Conservation (phyloP, 192 early-diverging fungal genomes). For the Coemansia pectinata region DNA sequence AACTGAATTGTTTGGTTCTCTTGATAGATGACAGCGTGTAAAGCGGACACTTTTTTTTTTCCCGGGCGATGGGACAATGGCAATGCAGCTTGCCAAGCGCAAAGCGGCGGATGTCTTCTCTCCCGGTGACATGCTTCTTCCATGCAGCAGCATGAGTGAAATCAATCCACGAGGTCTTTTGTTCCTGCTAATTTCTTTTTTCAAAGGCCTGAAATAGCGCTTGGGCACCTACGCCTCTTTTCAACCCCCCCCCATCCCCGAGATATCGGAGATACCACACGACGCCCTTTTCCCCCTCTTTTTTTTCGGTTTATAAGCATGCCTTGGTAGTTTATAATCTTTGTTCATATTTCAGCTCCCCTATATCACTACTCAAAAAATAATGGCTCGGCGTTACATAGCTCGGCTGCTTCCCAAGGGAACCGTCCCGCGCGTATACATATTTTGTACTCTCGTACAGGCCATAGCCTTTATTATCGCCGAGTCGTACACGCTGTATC, state of each 20-base stretch:
- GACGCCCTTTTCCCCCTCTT: not conserved
- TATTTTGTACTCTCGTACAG: constrained; percentile 25
- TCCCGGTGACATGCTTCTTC: not conserved
- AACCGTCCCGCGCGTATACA: constrained; percentile 30
- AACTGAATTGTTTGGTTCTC: not conserved
- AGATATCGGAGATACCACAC: not conserved
- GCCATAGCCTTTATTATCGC: constrained; percentile 39
- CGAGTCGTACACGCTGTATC: constrained; percentile 43
- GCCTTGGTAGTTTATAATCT: not conserved
- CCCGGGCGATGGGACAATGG: not conserved
- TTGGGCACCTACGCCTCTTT: not conserved
- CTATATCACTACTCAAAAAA: not conserved
- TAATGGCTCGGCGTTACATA: not conserved
- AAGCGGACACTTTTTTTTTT: not conserved
- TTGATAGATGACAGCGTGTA: constrained; percentile 42
- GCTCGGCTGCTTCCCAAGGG: constrained; percentile 21
- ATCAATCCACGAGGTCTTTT: constrained; percentile 7
- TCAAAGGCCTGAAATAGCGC: constrained; percentile 1
- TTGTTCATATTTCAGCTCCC: not conserved
- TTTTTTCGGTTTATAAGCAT: not conserved
- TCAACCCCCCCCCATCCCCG: not conserved
- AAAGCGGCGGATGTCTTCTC: not conserved
- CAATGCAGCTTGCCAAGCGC: not conserved
- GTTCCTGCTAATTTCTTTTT: not conserved
- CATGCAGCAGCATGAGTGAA: not conserved